A percentile compares a stretch with the other conserved stretches of the same genome.
Conservation (phyloP, 2,329 filamentous ascomycete genomes). For the Ascomycota sp. region DNA sequence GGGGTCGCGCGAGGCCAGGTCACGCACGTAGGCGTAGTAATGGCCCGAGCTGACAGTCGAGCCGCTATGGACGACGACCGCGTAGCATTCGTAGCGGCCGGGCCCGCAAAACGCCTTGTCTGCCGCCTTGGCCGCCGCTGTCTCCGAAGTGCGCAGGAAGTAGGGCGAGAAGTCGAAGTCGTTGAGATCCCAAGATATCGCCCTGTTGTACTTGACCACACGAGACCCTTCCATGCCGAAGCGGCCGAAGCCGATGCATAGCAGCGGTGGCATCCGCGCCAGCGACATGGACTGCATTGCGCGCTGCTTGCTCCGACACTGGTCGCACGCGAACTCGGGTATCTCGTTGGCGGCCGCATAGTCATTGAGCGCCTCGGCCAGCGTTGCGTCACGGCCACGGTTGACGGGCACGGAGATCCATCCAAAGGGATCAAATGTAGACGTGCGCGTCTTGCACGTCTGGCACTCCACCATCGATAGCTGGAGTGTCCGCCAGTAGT, state of each 20-base stretch:
- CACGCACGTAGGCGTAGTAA: conserved; percentile 53
- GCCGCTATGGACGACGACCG: conserved; percentile 60
- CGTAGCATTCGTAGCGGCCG: conserved; percentile 70
- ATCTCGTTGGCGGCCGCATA: conserved; percentile 50
- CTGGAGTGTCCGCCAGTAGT: conserved; percentile 61
- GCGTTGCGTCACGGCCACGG: conserved; percentile 11
- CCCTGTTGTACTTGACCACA: conserved; percentile 46
- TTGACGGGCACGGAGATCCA: conserved; percentile 28
- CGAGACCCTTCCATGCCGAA: conserved; percentile 18
- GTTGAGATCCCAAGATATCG: conserved; percentile 58
- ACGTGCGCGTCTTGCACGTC: conserved; percentile 26
- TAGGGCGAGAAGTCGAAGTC: conserved; percentile 35
- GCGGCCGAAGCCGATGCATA: conserved; percentile 59
- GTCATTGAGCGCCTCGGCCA: conserved; percentile 45
- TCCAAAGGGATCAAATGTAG: conserved; percentile 26
- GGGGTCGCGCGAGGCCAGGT: conserved; percentile 24
- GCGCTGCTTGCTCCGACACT: conserved; percentile 46
- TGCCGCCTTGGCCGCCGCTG: conserved; percentile 6
- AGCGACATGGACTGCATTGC: conserved; percentile 54
- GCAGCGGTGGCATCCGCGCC: conserved; percentile 57
- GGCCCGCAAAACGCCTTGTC: conserved; percentile 27
- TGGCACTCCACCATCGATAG: conserved; percentile 52
- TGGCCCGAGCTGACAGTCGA: conserved; percentile 50
- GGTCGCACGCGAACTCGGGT: conserved; percentile 51
- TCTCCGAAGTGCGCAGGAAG: conserved; percentile 17